Percentiles rank a stretch among this genome's conserved stretches.
Evolutionary conservation across 805 yeast species (phyloP).

Genomic region (Lachancea mirantina): DNA sequence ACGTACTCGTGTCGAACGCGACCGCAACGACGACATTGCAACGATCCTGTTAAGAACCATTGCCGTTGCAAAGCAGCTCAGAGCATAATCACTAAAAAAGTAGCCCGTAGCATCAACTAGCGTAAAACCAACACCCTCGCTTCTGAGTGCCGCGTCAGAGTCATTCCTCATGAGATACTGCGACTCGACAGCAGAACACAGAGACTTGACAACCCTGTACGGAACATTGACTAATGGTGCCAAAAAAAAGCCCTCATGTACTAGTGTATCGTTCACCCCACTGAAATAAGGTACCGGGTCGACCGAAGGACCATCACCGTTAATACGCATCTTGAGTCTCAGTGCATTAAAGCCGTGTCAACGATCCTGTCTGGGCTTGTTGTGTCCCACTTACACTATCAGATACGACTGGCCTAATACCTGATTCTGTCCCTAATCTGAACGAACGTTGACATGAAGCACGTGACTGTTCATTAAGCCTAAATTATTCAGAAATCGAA

Average conservation of each 20-base stretch:
- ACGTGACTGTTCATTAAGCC: too few species aligned
- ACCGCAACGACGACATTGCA: constrained; percentile 49
- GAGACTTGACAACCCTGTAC: constrained; percentile 15
- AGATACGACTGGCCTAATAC: too few species aligned
- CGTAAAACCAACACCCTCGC: constrained; percentile 1
- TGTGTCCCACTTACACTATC: too few species aligned
- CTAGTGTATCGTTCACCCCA: constrained; percentile 15
- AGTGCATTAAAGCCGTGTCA: background rate
- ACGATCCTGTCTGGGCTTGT: background rate
- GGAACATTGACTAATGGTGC: constrained; percentile 18
- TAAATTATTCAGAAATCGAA: background rate
- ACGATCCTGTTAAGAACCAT: constrained; percentile 50
- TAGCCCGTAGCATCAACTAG: constrained; percentile 30
- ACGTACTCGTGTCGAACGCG: constrained; percentile 23
- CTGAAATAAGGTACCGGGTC: constrained; percentile 19
- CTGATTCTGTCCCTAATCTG: too few species aligned
- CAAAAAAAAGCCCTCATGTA: constrained; percentile 8
- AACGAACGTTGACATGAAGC: too few species aligned
- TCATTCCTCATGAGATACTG: constrained; percentile 14
- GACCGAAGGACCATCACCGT: constrained; percentile 2
- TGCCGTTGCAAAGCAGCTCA: constrained; percentile 51
- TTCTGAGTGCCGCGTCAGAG: constrained; percentile 1
- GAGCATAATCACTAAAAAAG: constrained; percentile 43
- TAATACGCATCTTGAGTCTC: too few species aligned
- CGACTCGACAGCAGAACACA: constrained; percentile 16